These are phyloP conservation scores for Candida yuanshanica DNA, from an alignment of 805 yeast genomes.

Conservation along the genomic window DNA sequence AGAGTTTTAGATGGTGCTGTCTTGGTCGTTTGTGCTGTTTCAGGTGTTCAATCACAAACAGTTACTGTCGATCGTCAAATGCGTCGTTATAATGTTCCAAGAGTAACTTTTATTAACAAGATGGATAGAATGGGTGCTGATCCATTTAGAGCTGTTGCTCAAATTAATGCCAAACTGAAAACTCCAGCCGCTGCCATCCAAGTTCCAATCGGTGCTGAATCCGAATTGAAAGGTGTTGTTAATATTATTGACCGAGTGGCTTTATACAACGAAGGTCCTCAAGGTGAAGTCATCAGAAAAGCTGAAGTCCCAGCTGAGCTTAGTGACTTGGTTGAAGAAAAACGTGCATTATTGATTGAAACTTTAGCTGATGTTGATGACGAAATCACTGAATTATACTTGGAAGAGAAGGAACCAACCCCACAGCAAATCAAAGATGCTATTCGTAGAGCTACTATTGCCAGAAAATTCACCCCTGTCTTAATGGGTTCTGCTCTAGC, in stretches of 20 bases:
- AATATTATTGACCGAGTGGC: constrained; percentile 87
- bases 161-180: constrained; percentile 78
- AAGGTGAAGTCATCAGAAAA: constrained; percentile 75
- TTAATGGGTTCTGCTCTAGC: constrained; percentile 98
- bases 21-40: constrained; percentile 94
- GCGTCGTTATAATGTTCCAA: constrained; percentile 96
- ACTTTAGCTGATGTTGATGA: constrained; percentile 98
- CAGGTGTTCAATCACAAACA: constrained; percentile 98
- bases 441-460: constrained; percentile 92
- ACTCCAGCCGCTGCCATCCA: constrained; percentile 97
- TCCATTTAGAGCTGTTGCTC: constrained; percentile 93
- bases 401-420: constrained; percentile 88
- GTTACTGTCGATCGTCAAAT: constrained; percentile 98
- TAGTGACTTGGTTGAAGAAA: constrained; percentile 80
- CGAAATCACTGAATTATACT: constrained; percentile 86
- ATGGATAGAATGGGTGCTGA: constrained; percentile 99
- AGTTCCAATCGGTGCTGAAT: constrained; percentile 95
- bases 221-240: constrained; percentile 79
- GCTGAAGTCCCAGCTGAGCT: constrained; percentile 74
- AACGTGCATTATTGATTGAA: constrained; percentile 80
- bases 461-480: constrained; percentile 97
- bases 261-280: constrained; percentile 80
- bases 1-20: constrained; percentile 98
- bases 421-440: constrained; percentile 80
- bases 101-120: constrained; percentile 93